Evolutionary conservation across 192 early-diverging fungal genomes (phyloP), one percentile per base, ranked within the genome.

Genomic region (Backusella circina): DNA sequence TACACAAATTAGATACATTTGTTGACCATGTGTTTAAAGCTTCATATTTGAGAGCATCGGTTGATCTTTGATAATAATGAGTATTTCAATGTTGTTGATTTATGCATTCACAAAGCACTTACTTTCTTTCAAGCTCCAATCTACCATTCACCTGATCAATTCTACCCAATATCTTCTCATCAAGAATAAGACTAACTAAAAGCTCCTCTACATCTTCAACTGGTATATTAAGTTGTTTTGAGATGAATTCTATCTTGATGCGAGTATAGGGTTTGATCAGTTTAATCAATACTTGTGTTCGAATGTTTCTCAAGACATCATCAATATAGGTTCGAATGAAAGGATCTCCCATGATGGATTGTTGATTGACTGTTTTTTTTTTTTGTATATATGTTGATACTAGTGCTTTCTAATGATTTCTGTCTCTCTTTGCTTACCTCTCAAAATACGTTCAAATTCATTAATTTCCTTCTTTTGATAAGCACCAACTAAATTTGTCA

Each of bases 121-220:
- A 94, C 93, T 88, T 86, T 76, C 85, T 80, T 70, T 93, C 84
- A 5, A 96, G 77, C 71, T 93, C 93, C 33, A 96, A 79, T 26
- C 92, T 85, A 61, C 90, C 86, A 73, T 94, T 91, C 28, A 97
- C 90, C 86, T 99, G 97, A 84, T 99, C 96, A 71, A 99, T 97
- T 75, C 84, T 82, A 5, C 92, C 97, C 21, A 85, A 80, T 66
- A 98, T 88, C 47, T 94, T 94, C 73, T 90, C 89, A 84, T 99
- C 96, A 73, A 98, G 82, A 44, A 99, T 96, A 47, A 99, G 84
- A 28, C 85, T 85, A 5, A 98, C 90, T 32, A 99, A 86, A 26
- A 99, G 84, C 30, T 95, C 91, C 75, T 97, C 95, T 9, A 93
- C 94, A 72, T 96, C 94, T 12, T 84, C 80, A 1, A 79, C 77